Conservation (phyloP, 2,329 filamentous ascomycete genomes). For the Neonectria punicea region DNA sequence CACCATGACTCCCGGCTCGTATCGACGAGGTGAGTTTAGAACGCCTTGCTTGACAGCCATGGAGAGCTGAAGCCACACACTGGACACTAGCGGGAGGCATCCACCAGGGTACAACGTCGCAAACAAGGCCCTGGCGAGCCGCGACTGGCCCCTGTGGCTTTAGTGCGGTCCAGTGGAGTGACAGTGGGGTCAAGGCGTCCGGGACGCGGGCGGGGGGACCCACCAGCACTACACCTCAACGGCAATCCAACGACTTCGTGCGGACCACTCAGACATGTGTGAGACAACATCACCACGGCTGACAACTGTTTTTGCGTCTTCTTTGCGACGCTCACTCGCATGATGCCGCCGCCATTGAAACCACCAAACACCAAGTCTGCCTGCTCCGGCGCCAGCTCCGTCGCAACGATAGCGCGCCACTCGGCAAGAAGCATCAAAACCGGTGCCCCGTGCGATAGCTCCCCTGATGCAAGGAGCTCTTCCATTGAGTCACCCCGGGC, state of each 20-base stretch:
- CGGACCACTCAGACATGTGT: background rate
- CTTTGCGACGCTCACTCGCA: background rate
- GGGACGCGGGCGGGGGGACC: background rate
- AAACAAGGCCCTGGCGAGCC: background rate
- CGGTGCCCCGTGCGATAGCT: background rate
- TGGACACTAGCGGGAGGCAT: background rate
- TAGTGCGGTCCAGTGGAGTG: background rate
- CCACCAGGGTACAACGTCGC: background rate
- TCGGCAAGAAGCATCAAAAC: background rate
- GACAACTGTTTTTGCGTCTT: background rate
- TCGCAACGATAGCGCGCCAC: conserved; percentile 17
- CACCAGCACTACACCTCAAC: background rate
- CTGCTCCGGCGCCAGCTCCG: conserved; percentile 3
- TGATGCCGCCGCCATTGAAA: background rate
- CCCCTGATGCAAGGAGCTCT: background rate
- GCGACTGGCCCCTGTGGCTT: background rate
- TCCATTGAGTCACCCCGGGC: background rate
- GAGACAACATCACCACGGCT: background rate
- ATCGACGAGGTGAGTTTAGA: background rate
- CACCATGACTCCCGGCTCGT: background rate
- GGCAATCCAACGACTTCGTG: background rate
- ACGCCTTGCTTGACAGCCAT: background rate
- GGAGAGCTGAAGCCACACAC: background rate
- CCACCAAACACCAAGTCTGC: background rate
- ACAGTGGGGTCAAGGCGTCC: background rate